Evolutionary conservation across 192 early-diverging fungal species (phyloP).

Genomic region (Coemansia sp.): DNA sequence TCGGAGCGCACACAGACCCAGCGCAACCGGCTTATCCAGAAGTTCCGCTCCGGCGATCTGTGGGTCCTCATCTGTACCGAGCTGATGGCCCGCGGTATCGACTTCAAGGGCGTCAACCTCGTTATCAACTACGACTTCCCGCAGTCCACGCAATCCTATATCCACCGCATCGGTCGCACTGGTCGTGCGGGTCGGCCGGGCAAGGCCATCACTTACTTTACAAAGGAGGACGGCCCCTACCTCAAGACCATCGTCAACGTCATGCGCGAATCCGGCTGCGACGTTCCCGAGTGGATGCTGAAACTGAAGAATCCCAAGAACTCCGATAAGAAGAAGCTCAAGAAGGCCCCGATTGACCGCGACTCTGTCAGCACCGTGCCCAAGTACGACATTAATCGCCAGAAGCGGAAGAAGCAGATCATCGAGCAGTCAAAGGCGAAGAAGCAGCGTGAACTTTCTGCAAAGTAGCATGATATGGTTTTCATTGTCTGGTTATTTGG

Average conservation of each 20-base stretch:
- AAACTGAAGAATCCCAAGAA: constrained; percentile 67
- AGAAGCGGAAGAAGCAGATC: constrained; percentile 61
- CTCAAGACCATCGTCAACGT: constrained; percentile 95
- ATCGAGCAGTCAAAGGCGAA: constrained; percentile 52
- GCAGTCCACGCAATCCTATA: constrained; percentile 86
- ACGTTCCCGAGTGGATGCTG: constrained; percentile 98
- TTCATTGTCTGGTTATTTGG: too few species aligned
- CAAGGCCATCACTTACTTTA: constrained; percentile 93
- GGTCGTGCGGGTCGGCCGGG: constrained; percentile 93
- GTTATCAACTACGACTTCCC: constrained; percentile 99
- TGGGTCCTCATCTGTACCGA: constrained; percentile 98
- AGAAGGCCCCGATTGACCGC: constrained; percentile 72
- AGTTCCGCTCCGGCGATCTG: constrained; percentile 85
- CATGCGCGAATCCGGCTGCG: constrained; percentile 92
- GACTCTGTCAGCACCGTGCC: constrained; percentile 76
- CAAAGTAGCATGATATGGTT: neutral
- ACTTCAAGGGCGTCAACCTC: constrained; percentile 95
- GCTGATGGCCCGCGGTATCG: constrained; percentile 96
- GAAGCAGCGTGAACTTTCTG: constrained; percentile 17
- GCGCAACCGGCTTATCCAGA: constrained; percentile 85
- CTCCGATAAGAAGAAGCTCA: constrained; percentile 67
- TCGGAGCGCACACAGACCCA: constrained; percentile 92
- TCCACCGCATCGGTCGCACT: constrained; percentile 97
- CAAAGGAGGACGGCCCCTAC: constrained; percentile 87
- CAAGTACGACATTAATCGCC: constrained; percentile 70